These are phyloP conservation scores for Lachancea thermotolerans DNA, from an alignment of 805 yeast genomes.

Conservation along the genomic window DNA sequence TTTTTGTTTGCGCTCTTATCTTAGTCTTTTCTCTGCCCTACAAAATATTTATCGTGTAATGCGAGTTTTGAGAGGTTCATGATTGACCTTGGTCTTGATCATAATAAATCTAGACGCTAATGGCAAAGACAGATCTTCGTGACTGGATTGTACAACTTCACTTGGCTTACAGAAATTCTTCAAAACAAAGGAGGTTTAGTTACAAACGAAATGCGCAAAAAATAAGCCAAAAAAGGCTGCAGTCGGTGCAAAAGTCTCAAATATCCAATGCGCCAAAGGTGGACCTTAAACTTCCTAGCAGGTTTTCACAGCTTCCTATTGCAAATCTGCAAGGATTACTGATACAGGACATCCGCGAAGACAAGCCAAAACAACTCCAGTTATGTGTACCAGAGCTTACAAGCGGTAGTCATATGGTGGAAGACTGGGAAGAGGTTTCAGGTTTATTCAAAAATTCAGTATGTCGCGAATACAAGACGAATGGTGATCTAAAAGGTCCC, in stretches of 20 bases:
- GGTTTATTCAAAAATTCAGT: background rate
- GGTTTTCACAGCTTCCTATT: background rate
- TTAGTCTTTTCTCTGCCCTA: no score
- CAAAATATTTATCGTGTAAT: background rate
- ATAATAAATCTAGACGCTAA: background rate
- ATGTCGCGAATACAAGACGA: background rate
- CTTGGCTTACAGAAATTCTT: conserved; percentile 2
- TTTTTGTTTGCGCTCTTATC: no score
- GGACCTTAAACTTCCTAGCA: background rate
- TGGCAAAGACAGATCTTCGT: background rate
- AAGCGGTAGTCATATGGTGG: background rate
- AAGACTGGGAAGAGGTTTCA: background rate
- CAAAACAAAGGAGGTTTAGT: conserved; percentile 3
- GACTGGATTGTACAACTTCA: conserved; percentile 1
- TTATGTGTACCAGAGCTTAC: background rate
- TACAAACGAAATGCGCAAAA: conserved; percentile 2
- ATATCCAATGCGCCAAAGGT: background rate
- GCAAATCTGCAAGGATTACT: background rate
- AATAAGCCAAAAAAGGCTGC: background rate
- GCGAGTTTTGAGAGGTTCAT: background rate
- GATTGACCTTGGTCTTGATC: background rate
- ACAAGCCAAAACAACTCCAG: background rate
- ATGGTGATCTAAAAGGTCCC: no score
- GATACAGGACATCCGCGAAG: background rate
- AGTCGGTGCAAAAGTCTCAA: background rate